Evolutionary conservation across 805 yeast species (phyloP), one percentile per base, ranked within the genome.

Genomic region (Candida xyloterini): DNA sequence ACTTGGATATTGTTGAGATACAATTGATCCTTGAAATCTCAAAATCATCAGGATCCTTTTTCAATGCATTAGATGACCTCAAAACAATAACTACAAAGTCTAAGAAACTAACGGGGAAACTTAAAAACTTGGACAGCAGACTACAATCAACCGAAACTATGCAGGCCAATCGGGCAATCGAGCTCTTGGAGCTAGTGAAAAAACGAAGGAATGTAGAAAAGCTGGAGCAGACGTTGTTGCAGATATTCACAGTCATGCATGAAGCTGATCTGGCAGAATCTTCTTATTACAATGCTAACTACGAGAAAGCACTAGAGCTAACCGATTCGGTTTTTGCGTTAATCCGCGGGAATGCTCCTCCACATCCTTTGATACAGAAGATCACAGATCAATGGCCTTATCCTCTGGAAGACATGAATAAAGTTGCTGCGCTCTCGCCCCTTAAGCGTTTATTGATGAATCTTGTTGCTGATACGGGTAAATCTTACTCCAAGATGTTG

Each of bases 1-100:
- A 89, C 55, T 68, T 93, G 40, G 98, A 93, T 57, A 71, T 79
- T 0, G 88, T 91, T 1, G 99, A 91, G 62, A 70, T 85, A 26
- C 81, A 84, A 45, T 65, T 91, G 29, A 84, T 90, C 14, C 71
- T 76, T 27, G 96, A 89, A 60, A 88, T 93, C 23, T 83, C 95
- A 3, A 76, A 77, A 47, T 84, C 96, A 0, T 86, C 96, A 0
- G 78, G 79, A 38, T 80, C 90, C 7, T 91, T 93, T 56, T 89
- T 89, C 62, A 78, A 78, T 36, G 90, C 96, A 0, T 66, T 95
- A 39, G 86, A 81, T 38, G 95, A 88, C 47, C 73, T 93, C 41
- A 79, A 80, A 51, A 69, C 67, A 7, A 79, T 90, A 25, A 76
- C 80, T 33, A 55, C 60, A 2, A 76, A 74, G 46, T 76, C 90